These are phyloP conservation scores for Seiridium cupressi DNA, from an alignment of 2,329 filamentous ascomycete genomes.

Conservation along the genomic window DNA sequence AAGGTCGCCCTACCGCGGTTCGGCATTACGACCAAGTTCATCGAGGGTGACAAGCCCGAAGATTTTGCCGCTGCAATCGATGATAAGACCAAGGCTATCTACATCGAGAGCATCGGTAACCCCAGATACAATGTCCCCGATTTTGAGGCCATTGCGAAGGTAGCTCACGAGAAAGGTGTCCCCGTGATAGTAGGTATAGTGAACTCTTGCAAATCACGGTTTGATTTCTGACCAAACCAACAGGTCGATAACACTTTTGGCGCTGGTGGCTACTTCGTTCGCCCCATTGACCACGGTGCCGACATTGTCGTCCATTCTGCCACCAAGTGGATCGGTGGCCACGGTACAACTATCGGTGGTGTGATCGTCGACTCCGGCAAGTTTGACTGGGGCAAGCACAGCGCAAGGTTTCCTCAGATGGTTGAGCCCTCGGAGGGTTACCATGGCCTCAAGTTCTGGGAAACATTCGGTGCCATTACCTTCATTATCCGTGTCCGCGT, in stretches of 20 bases:
- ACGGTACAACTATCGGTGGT: conserved; percentile 88
- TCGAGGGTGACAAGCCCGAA: conserved; percentile 74
- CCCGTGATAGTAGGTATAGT: conserved; percentile 55
- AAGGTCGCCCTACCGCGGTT: conserved; percentile 87
- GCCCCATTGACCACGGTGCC: conserved; percentile 85
- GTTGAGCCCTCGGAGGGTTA: conserved; percentile 85
- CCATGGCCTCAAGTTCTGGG: conserved; percentile 92
- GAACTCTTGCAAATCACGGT: background rate
- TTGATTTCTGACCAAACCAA: conserved; percentile 4
- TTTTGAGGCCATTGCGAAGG: conserved; percentile 79
- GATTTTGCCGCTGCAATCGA: conserved; percentile 83
- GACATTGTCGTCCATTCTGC: conserved; percentile 94
- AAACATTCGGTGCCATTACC: conserved; percentile 79
- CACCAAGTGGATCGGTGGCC: conserved; percentile 96
- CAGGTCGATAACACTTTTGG: conserved; percentile 94
- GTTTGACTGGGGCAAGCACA: conserved; percentile 90
- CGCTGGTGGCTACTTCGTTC: conserved; percentile 83
- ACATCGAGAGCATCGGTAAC: conserved; percentile 91
- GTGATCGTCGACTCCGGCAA: conserved; percentile 85
- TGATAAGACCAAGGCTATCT: conserved; percentile 89
- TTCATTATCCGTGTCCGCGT: conserved; percentile 86
- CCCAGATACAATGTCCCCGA: conserved; percentile 92
- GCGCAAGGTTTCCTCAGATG: conserved; percentile 86
- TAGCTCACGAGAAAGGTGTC: conserved; percentile 68
- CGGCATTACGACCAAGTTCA: conserved; percentile 85